Base-by-base conservation (phyloP, 441 rosid species). In the Jatropha multifida region DNA sequence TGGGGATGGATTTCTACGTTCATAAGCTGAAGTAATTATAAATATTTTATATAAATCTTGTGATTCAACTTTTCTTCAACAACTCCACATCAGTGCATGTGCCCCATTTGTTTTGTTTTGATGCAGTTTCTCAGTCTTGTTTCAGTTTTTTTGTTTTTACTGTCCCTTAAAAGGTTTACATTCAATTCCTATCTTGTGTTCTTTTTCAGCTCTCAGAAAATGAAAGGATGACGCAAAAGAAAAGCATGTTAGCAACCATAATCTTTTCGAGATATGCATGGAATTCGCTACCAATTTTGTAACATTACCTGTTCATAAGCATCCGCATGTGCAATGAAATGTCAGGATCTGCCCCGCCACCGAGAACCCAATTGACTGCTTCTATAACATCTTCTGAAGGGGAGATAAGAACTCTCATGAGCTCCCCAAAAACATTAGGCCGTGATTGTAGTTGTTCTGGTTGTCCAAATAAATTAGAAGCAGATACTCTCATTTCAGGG, bases 391-490 rank as follows among this genome's bases (percentile, higher is more conserved):
- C 92, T 77, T 77, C 81, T 2, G 98, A 90, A 48, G 99, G 98
- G 74, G 92, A 87, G 76, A 95, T 84, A 37, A 95, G 91, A 58
- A 85, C 56, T 81, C 82, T 90, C 99, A 95, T 92, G 64, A 95
- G 81, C 80, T 93, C 99, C 73, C 99, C 97, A 79, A 89, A 94
- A 55, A 93, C 93, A 85, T 93, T 95, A 56, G 91, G 94, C 55
- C 86, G 84, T 62, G 89, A 81, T 26, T 72, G 77, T 4, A 89
- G 87, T 66, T 72, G 76, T 63, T 88, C 96, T 52, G 86, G 82
- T 79, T 76, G 78, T 65, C 99, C 97, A 81, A 93, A 95, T 65
- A 95, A 81, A 76, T 86, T 87, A 40, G 76, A 79, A 41, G 99
- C 98, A 44, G 87, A 92, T 78, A 72, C 73, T 76, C 96, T 90